Conservation (phyloP, 805 yeast genomes). For the Starmerella sp. region DNA sequence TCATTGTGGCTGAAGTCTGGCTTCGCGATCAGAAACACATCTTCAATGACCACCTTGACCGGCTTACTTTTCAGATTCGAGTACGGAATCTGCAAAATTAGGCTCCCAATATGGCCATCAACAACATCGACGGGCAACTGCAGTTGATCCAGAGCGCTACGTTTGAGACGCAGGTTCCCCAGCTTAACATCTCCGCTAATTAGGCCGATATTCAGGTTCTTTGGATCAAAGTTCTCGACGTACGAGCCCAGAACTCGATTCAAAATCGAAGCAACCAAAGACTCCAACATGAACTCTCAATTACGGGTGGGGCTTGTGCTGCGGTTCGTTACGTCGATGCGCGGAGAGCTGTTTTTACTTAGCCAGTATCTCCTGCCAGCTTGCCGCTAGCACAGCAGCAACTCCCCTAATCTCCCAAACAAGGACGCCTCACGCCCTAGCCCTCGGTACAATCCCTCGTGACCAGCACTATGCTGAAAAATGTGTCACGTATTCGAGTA, state of each 20-base stretch:
- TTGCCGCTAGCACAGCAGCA: neutral
- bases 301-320: neutral
- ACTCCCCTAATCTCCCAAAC: neutral
- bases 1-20: constrained; percentile 60
- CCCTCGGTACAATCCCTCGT: neutral
- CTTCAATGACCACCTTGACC: constrained; percentile 75
- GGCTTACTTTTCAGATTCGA: constrained; percentile 87
- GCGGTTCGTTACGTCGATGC: neutral
- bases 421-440: neutral
- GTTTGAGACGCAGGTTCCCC: constrained; percentile 62
- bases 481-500: neutral
- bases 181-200: constrained; percentile 96
- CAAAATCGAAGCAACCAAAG: constrained; percentile 35
- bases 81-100: constrained; percentile 93
- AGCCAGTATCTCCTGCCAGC: neutral
- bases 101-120: constrained; percentile 81
- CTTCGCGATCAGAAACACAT: constrained; percentile 69
- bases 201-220: constrained; percentile 87
- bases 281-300: constrained; percentile 30
- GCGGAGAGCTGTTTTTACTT: neutral
- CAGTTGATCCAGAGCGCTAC: constrained; percentile 79
- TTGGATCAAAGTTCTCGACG: constrained; percentile 91
- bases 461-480: neutral
- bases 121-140: constrained; percentile 77
- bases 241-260: constrained; percentile 38